Evolutionary conservation across 2,329 filamentous ascomycete species (phyloP).

Genomic region (Calonectria multiphialidica): DNA sequence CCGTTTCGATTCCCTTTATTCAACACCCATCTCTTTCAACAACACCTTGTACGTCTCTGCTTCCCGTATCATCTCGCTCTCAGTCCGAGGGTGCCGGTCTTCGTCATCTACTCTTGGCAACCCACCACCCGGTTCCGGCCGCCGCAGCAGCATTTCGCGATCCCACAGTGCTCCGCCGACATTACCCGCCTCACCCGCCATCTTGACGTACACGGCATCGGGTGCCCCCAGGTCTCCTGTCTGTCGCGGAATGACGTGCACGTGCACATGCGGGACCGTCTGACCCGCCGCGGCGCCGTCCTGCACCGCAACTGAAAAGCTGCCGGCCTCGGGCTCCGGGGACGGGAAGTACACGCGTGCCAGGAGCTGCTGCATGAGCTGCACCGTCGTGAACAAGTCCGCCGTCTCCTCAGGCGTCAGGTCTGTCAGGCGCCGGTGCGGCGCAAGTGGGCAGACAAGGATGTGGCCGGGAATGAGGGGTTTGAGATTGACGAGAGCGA

Average conservation of each 20-base stretch:
- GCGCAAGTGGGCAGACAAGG: conserved; percentile 82
- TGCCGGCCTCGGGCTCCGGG: conserved; percentile 71
- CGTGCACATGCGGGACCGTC: conserved; percentile 93
- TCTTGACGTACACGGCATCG: conserved; percentile 84
- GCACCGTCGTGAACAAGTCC: conserved; percentile 90
- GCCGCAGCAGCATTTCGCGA: conserved; percentile 41
- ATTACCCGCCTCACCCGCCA: conserved; percentile 89
- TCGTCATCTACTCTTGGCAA: conserved; percentile 81
- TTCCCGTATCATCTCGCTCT: conserved; percentile 84
- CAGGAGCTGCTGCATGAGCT: conserved; percentile 84
- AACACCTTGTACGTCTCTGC: conserved; percentile 73
- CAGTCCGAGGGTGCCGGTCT: conserved; percentile 73
- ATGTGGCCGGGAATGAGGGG: conserved; percentile 94
- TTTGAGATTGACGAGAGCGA: conserved; percentile 95
- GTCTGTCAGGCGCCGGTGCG: conserved; percentile 80
- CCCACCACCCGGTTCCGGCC: conserved; percentile 64
- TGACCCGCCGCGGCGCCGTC: conserved; percentile 92
- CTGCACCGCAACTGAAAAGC: conserved; percentile 95
- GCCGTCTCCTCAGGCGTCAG: conserved; percentile 77
- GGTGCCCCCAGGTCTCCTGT: conserved; percentile 63
- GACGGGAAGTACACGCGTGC: conserved; percentile 66
- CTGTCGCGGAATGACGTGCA: conserved; percentile 86
- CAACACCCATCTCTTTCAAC: conserved; percentile 57
- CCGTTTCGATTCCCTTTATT: conserved; percentile 24
- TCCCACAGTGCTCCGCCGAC: conserved; percentile 79